Evolutionary conservation across 2,329 filamentous ascomycete genomes (phyloP), one percentile per base, ranked within the genome.

Genomic region (Alternaria alternata): DNA sequence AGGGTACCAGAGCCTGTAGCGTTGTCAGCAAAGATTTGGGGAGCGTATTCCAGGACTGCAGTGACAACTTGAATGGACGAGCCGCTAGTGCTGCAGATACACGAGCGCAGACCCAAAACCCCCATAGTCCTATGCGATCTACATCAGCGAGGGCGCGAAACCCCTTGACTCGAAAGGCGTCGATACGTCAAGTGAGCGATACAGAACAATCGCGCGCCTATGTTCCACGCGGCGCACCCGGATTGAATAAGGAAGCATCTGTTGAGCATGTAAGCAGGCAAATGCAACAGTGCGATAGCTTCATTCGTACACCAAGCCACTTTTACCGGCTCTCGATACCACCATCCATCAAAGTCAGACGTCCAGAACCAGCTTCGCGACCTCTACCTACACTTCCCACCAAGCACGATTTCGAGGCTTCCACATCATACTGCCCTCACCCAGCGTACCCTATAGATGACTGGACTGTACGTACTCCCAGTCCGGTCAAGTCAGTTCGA

Each of bases 381-480:
- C 57, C 61, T 30, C 61, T 70, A 3, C 67, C 66, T 7, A 54
- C 56, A 2, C 58, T 70, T n/a, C 70, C 72, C 22, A 59, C 51
- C 16, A 72, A 74, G 55, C 54, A 34, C 18, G 56, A 64, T 9
- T 39, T 60, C 16, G n/a, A 39, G 4, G 55, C 62, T 8, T 62
- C 65, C 7, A 71, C 67, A 4, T 51, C 56, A 20, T 72, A 75
- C 53, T 59, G 60, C 14, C 69, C 67, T 2, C 67, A 74, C 49
- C 70, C 69, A 24, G 69, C 64, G 41, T 74, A 70, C 48, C 63
- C 67, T 1, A 32, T 69, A 1, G 67, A 72, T 22, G 69, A 74
- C 7, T 76, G 75, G 73, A 55, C 62, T 16, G 54, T 64, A 30
- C 66, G 61, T 34, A 74, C 71, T 6, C 74, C 73, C 3, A 77